Percentiles rank a stretch among this genome's conserved stretches.
These are phyloP conservation scores for Aechmea fasciata DNA, from an alignment of 176 grass and related monocot genomes.

Conservation along the genomic window DNA sequence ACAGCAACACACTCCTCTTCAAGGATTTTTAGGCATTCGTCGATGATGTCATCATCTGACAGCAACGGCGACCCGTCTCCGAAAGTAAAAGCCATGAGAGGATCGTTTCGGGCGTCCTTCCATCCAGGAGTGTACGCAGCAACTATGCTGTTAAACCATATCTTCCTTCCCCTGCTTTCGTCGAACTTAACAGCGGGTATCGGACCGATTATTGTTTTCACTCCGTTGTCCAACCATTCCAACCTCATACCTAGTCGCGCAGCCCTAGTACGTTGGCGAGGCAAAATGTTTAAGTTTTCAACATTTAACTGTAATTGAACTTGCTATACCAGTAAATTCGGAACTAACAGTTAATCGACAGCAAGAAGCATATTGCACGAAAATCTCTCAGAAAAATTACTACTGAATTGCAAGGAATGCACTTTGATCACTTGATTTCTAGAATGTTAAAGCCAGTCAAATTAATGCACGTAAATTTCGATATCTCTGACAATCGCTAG, in stretches of 20 bases:
- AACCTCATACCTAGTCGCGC: slow-evolving; percentile 62
- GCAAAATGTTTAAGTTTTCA: background rate
- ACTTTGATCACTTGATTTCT: background rate
- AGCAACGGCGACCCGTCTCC: slow-evolving; percentile 61
- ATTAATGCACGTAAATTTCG: background rate
- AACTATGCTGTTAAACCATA: slow-evolving; percentile 98
- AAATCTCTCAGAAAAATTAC: no score
- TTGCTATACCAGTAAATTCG: no score
- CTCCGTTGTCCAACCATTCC: slow-evolving; percentile 68
- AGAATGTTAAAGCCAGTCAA: background rate
- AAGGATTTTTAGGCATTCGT: slow-evolving; percentile 52
- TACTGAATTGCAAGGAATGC: background rate
- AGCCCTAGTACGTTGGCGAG: slow-evolving; percentile 31
- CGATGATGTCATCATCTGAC: slow-evolving; percentile 42
- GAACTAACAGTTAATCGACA: background rate
- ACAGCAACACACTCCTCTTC: slow-evolving; percentile 63
- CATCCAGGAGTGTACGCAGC: slow-evolving; percentile 93
- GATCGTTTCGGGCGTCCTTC: slow-evolving; percentile 80
- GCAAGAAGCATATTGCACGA: background rate
- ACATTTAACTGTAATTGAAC: background rate
- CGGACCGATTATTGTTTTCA: slow-evolving; percentile 76
- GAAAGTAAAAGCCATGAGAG: slow-evolving; percentile 68
- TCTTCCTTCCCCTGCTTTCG: slow-evolving; percentile 42
- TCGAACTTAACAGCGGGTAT: slow-evolving; percentile 67
- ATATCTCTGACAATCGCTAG: no score